Percentiles rank a stretch among this genome's conserved stretches.
Conservation (phyloP, 2,329 filamentous ascomycete genomes). For the Aureobasidium pullulans region DNA sequence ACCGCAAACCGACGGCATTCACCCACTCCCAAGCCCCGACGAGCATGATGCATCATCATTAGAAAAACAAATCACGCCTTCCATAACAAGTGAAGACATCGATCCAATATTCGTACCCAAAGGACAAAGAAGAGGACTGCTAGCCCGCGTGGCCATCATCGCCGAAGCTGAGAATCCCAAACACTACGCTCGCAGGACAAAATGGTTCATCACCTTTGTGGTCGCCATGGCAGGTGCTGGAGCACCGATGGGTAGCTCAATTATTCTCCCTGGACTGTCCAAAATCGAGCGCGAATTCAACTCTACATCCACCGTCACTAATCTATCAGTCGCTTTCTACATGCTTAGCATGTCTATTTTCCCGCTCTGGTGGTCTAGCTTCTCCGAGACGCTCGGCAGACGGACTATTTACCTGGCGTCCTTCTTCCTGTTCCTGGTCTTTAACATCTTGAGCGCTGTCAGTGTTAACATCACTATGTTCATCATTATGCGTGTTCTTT, state of each 20-base stretch:
- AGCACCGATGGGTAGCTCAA: constrained; percentile 75
- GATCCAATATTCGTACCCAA: constrained; percentile 41
- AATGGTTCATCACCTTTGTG: constrained; percentile 78
- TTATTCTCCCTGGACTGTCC: constrained; percentile 64
- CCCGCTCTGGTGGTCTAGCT: constrained; percentile 79
- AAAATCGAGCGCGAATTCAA: constrained; percentile 57
- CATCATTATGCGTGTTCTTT: constrained; percentile 65
- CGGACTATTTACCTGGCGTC: constrained; percentile 72
- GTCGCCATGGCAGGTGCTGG: constrained; percentile 69
- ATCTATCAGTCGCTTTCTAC: constrained; percentile 70
- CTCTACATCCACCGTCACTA: constrained; percentile 58
- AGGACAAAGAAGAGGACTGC: constrained; percentile 59
- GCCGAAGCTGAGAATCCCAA: constrained; percentile 73
- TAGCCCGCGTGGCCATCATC: constrained; percentile 62
- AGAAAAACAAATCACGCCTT: neutral
- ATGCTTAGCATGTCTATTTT: constrained; percentile 81
- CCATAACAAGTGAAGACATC: constrained; percentile 1
- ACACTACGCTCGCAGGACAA: constrained; percentile 63
- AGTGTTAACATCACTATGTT: constrained; percentile 67
- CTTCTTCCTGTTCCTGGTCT: constrained; percentile 65
- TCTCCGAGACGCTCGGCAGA: constrained; percentile 64
- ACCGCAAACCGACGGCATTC: constrained; percentile 1
- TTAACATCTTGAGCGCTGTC: constrained; percentile 61
- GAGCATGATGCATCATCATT: neutral
- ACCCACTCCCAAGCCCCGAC: neutral